Evolutionary conservation across 1,284 basidiomycete species (phyloP), one percentile per base, ranked within the genome.

Genomic region (Naganishia sp.): DNA sequence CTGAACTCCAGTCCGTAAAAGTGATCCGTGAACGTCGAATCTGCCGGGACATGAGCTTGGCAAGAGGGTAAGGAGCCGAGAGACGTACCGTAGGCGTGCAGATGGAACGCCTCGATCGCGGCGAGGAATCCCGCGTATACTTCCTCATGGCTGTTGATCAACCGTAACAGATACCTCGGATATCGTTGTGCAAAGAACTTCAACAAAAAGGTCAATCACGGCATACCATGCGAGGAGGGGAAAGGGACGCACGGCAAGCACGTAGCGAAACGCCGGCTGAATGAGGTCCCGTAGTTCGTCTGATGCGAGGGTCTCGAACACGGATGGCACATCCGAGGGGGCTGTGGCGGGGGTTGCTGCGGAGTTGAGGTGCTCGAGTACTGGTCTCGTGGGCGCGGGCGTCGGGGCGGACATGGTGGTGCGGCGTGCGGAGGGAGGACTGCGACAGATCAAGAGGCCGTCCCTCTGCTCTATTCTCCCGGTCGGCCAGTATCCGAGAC

Each of bases 121-220:
- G 93, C 81, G 87, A 99, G 92, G 64, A 96, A 82, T 16, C 87
- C 69, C 0, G 92, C 90, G 75, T 96, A 99, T 75, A 97, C 89
- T 78, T 98, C 95, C 78, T 99, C 96, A 82, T 98, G 95, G 46
- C 87, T 83, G 78, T 99, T 98, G 15, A 97, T 92, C 61, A 99
- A 82, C 18, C 89, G 87, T 44, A 99, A 81, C 43, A 99, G 85
- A 78, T 97, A 94, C 63, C 96, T 86, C 6, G 96, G 96, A 78
- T 98, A 90, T 66, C 89, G 85, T 82, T 98, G 94, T 1, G 96
- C 94, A 45, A 63, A 54, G 46, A 60, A 66, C 63, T 68, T 63
- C n/a, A 23, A 56, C 61, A 45, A 25, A 25, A 39, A 43, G n/a
- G 16, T 16, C 21, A 21, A 43, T n/a, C 16, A 44, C 15, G 36